Percentiles rank a stretch among this genome's conserved stretches.
Conservation (phyloP, 2,329 filamentous ascomycete genomes). For the Diaporthe batatas region DNA sequence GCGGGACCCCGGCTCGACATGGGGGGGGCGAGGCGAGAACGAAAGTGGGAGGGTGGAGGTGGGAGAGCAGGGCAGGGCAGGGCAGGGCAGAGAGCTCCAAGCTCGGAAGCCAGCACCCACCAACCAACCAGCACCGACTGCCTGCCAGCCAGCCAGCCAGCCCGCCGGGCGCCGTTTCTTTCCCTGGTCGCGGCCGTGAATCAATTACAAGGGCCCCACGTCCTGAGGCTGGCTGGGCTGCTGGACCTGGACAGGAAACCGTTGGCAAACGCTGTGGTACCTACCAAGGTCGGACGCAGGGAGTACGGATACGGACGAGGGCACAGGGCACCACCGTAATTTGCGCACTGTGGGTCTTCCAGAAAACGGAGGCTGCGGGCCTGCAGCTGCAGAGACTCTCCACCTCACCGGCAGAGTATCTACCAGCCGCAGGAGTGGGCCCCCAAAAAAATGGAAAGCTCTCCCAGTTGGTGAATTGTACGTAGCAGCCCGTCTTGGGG, state of each 20-base stretch:
- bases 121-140: too few species aligned
- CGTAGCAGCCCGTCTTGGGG: conserved; percentile 12
- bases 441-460: not conserved
- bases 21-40: not conserved
- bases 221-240: too few species aligned
- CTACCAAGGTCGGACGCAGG: conserved; percentile 28
- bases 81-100: conserved; percentile 1
- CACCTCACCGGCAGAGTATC: conserved; percentile 2
- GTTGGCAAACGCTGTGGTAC: conserved; percentile 29
- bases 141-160: not conserved
- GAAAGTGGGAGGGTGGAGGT: conserved; percentile 4
- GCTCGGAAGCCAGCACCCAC: conserved; percentile 13
- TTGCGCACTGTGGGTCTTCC: conserved; percentile 28
- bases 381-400: not conserved
- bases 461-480: not conserved
- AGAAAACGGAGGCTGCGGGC: conserved; percentile 17
- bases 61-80: too few species aligned
- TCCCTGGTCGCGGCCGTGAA: conserved; percentile 7
- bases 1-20: not conserved
- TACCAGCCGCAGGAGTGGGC: not conserved
- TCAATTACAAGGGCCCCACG: conserved; percentile 33
- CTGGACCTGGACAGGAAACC: conserved; percentile 24
- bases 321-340: conserved; percentile 11
- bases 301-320: conserved; percentile 24
- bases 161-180: conserved; percentile 20